phyloP scores from a whole-genome alignment of 345 rosid species.

The Syzygium oleosum region DNA sequence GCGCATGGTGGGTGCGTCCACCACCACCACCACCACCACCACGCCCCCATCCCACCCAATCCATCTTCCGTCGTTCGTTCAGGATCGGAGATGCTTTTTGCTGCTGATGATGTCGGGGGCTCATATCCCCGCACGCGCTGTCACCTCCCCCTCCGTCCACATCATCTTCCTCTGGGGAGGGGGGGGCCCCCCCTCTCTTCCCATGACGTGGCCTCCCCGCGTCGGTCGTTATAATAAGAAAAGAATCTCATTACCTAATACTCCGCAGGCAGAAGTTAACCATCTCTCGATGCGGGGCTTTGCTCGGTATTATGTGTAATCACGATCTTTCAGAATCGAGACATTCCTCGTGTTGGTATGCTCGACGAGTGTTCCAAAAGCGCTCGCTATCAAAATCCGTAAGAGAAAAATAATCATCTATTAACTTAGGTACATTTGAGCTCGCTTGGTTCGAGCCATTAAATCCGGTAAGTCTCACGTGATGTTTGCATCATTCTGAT shows the following conservation, averaged over 20 bases:
- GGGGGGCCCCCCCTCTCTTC: background rate
- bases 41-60: background rate
- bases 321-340: background rate
- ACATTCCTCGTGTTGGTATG: background rate
- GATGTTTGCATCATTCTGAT: background rate
- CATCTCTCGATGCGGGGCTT: background rate
- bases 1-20: background rate
- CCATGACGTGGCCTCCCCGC: background rate
- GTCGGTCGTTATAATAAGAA: background rate
- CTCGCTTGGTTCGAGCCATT: rapidly evolving
- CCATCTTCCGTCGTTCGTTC: background rate
- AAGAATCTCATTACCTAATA: background rate
- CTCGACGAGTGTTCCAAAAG: background rate
- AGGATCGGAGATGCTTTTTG: background rate
- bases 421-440: background rate
- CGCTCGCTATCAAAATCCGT: background rate
- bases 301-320: background rate
- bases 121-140: background rate
- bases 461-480: background rate
- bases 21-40: background rate
- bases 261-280: background rate
- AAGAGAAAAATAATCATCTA: too few relatives aligned
- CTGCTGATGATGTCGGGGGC: background rate
- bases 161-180: background rate
- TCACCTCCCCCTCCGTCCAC: background rate